Percentiles rank a stretch among this genome's conserved stretches.
Conservation (phyloP, 805 yeast species). For the Candida taoyuanica region DNA sequence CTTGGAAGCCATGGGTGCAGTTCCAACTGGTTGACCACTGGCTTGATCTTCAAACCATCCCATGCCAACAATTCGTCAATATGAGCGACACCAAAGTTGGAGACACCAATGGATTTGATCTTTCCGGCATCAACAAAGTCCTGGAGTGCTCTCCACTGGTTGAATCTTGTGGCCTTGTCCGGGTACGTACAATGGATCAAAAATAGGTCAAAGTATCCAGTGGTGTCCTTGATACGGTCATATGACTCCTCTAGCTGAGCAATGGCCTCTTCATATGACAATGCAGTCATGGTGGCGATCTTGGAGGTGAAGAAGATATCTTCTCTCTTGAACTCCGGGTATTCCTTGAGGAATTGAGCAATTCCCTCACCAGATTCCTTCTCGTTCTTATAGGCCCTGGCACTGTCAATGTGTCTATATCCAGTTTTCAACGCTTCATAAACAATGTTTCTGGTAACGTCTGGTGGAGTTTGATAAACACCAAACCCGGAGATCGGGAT, state of each 20-base stretch:
- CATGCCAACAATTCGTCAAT: conserved; percentile 58
- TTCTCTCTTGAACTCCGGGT: conserved; percentile 19
- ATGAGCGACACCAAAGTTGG: conserved; percentile 65
- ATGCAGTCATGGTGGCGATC: conserved; percentile 12
- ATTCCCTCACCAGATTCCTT: conserved; percentile 21
- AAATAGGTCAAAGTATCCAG: conserved; percentile 66
- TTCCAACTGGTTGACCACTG: conserved; percentile 69
- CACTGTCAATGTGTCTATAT: conserved; percentile 26
- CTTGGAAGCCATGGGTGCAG: conserved; percentile 27
- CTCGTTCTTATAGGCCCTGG: conserved; percentile 20
- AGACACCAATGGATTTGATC: conserved; percentile 70
- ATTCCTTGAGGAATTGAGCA: conserved; percentile 19
- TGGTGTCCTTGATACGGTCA: conserved; percentile 37
- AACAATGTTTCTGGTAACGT: conserved; percentile 17
- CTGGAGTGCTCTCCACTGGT: conserved; percentile 70
- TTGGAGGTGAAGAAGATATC: conserved; percentile 26
- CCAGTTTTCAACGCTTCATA: conserved; percentile 23
- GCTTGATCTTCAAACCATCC: conserved; percentile 49
- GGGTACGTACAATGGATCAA: conserved; percentile 63
- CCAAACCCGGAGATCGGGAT: conserved; percentile 27
- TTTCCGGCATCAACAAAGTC: conserved; percentile 59
- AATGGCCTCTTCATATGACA: conserved; percentile 10
- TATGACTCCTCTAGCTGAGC: conserved; percentile 49
- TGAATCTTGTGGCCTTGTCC: conserved; percentile 45
- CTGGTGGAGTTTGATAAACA: conserved; percentile 22